phyloP scores from a whole-genome alignment of 495 filamentous ascomycete species.

The Baudoinia panamericana region DNA sequence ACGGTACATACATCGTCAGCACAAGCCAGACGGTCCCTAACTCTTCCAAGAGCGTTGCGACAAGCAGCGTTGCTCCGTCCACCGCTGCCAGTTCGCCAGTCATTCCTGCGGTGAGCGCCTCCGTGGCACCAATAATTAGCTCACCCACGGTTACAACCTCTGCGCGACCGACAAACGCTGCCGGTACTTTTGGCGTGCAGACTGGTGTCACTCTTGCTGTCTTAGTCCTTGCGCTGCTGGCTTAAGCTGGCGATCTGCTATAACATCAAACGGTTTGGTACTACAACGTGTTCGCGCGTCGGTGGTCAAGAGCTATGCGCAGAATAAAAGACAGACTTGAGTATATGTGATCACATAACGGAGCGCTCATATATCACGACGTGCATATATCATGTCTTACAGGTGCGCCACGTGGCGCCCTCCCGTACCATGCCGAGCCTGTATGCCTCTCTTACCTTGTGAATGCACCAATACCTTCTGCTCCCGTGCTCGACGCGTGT shows the following conservation, averaged over 20 bases:
- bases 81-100: neutral
- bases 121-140: neutral
- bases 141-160: slow-evolving; percentile 3
- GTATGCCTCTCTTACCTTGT: too few species aligned
- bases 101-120: neutral
- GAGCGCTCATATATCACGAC: neutral
- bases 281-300: too few species aligned
- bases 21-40: too few species aligned
- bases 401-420: neutral
- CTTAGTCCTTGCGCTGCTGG: slow-evolving; percentile 12
- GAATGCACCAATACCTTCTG: too few species aligned
- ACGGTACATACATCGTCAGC: too few species aligned
- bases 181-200: neutral
- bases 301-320: neutral
- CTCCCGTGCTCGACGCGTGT: too few species aligned
- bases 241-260: neutral
- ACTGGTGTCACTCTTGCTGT: slow-evolving; percentile 8
- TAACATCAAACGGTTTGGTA: too few species aligned
- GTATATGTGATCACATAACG: neutral
- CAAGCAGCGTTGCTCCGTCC: too few species aligned
- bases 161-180: slow-evolving; percentile 2
- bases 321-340: neutral
- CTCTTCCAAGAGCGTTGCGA: too few species aligned
- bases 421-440: too few species aligned
- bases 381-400: neutral